These are phyloP conservation scores for Xylaria telfairii DNA, from an alignment of 495 filamentous ascomycete genomes.

Conservation along the genomic window DNA sequence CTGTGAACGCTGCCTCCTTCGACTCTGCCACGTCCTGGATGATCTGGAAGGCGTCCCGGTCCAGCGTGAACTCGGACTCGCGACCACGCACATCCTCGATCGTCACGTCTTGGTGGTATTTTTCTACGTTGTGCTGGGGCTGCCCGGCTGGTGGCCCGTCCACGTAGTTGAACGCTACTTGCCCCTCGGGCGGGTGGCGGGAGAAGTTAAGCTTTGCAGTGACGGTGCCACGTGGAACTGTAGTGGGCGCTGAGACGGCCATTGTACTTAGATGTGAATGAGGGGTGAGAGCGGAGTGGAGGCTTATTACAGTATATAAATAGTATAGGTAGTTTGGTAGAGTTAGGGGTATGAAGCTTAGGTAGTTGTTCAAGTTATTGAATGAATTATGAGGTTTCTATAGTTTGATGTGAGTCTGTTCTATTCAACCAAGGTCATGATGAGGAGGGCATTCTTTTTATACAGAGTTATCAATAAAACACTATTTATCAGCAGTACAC, in stretches of 20 bases:
- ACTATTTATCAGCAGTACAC: conserved; percentile 19
- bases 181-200: conserved; percentile 65
- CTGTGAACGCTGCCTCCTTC: conserved; percentile 63
- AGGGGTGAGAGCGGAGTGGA: conserved; percentile 1
- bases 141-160: conserved; percentile 64
- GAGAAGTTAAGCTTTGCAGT: conserved; percentile 73
- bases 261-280: conserved; percentile 32
- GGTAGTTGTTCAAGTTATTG: conserved; percentile 1
- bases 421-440: background rate
- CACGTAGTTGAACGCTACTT: conserved; percentile 73
- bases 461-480: background rate
- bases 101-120: conserved; percentile 49
- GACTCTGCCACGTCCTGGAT: conserved; percentile 56
- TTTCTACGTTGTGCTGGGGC: conserved; percentile 66
- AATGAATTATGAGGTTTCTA: conserved; percentile 4
- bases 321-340: background rate
- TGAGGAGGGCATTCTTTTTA: conserved; percentile 1
- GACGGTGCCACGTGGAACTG: conserved; percentile 71
- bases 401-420: background rate
- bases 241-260: conserved; percentile 38
- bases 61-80: conserved; percentile 69
- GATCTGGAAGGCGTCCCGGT: conserved; percentile 74
- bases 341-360: background rate
- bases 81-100: conserved; percentile 71
- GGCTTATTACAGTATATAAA: background rate